These are phyloP conservation scores for Silybum marianum DNA, from an alignment of 129 eudicot genomes.

Conservation along the genomic window DNA sequence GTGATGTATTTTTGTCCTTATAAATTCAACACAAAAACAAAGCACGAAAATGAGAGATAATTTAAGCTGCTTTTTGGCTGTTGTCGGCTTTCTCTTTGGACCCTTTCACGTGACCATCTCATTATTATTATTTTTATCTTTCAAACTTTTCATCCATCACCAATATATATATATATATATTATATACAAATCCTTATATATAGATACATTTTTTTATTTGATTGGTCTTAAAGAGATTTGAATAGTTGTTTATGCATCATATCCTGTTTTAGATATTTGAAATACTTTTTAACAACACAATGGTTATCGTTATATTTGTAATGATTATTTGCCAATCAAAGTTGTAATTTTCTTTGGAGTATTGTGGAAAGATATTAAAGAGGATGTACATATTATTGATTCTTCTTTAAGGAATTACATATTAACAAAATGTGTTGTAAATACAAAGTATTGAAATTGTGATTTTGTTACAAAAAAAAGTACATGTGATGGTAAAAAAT, in stretches of 20 bases:
- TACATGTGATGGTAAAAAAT: neutral
- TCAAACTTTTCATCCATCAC: neutral
- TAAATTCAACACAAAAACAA: slow-evolving; percentile 28
- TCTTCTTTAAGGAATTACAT: neutral
- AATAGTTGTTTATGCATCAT: neutral
- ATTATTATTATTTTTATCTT: slow-evolving; percentile 15
- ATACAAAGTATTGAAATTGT: neutral
- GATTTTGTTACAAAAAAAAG: neutral
- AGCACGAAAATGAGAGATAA: slow-evolving; percentile 24
- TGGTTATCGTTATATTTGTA: too few species aligned
- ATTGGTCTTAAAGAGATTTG: too few species aligned
- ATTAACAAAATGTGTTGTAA: neutral
- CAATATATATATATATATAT: neutral
- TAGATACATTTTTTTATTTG: too few species aligned
- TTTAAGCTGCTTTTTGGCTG: slow-evolving; percentile 41
- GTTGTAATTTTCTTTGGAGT: neutral
- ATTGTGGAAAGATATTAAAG: neutral
- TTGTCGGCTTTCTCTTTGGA: slow-evolving; percentile 42
- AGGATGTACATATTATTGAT: neutral
- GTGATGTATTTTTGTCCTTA: slow-evolving; percentile 42
- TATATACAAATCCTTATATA: too few species aligned
- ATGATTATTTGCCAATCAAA: neutral
- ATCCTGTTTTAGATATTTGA: neutral
- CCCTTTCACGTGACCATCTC: slow-evolving; percentile 57
- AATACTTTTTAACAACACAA: neutral